Base-by-base conservation (phyloP, 306 rosid genomes). In the Cicer arietinum region DNA sequence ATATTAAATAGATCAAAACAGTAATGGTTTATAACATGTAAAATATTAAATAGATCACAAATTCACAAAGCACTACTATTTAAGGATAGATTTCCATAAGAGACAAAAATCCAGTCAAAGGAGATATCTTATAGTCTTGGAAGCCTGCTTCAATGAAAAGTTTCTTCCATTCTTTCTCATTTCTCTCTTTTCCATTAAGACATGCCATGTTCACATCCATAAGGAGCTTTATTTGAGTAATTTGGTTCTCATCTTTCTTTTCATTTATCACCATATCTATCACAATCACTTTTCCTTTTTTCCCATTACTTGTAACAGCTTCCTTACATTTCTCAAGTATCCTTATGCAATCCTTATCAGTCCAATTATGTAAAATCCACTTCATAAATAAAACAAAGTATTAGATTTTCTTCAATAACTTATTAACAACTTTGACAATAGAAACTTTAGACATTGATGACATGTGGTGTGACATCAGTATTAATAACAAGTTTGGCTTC, bases 1-100 rank as follows among this genome's bases (percentile, higher is more conserved):
- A 30, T 30, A 30, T 30, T 25, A 25, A 25, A 30, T 30, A 30
- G 35, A 30, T 30, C 5, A 30, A 30, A 30, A 30, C 35, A 30
- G 5, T 30, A 30, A 30, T 30, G 35, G 35, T 30, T 30, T 30
- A 3, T 30, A 30, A 30, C 35, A 30, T 30, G 35, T 30, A 3
- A 30, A 30, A 3, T 30, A 3, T 30, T 30, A 30, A 3, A 30
- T 30, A 30, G 35, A 3, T 3, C 35, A 30, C 35, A 3, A 30
- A 30, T 30, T 30, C 35, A 30, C 35, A 30, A 30, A 30, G 3
- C 35, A 30, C 35, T 30, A 30, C 35, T 30, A 30, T 69, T 56
- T 72, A 89, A 67, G 88, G 87, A 72, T 43, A 89, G 7, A 81
- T 79, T 72, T 87, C 91, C 63, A 85, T 75, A 10, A 89, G 48